Conservation (phyloP, 2,329 filamentous ascomycete species). For the Diaporthe nobilis region DNA sequence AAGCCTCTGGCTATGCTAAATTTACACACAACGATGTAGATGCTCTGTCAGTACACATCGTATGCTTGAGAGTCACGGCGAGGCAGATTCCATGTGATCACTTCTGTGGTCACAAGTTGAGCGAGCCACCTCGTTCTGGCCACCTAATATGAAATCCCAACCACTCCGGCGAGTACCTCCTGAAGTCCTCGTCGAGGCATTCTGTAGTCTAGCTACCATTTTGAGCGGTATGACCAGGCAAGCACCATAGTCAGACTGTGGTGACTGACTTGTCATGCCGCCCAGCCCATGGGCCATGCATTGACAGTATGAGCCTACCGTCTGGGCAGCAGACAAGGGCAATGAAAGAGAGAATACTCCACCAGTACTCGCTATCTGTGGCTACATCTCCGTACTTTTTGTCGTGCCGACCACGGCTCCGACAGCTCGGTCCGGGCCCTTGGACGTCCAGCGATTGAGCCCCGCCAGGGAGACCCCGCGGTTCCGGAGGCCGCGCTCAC, state of each 20-base stretch:
- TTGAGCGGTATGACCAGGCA: background rate
- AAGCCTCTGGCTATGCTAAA: background rate
- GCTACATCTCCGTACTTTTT: background rate
- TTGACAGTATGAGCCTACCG: background rate
- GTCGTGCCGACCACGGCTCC: constrained; percentile 21
- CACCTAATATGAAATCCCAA: background rate
- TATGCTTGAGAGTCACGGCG: background rate
- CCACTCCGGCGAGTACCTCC: too few relatives aligned
- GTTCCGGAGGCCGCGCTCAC: background rate
- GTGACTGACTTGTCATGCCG: background rate
- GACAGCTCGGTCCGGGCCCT: background rate
- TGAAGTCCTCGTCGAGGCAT: too few relatives aligned
- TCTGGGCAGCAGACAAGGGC: background rate
- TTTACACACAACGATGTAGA: background rate
- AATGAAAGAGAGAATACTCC: background rate
- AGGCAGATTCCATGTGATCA: background rate
- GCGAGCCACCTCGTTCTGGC: background rate
- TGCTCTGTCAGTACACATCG: background rate
- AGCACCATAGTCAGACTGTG: background rate
- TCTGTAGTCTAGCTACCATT: too few relatives aligned
- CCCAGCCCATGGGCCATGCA: background rate
- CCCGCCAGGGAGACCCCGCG: constrained; percentile 27
- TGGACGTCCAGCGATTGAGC: background rate
- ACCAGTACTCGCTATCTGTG: background rate
- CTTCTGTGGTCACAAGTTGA: too few relatives aligned